Percentiles rank a stretch among this genome's conserved stretches.
These are phyloP conservation scores for Capsella bursapastoris DNA, from an alignment of 345 rosid species.

Conservation along the genomic window DNA sequence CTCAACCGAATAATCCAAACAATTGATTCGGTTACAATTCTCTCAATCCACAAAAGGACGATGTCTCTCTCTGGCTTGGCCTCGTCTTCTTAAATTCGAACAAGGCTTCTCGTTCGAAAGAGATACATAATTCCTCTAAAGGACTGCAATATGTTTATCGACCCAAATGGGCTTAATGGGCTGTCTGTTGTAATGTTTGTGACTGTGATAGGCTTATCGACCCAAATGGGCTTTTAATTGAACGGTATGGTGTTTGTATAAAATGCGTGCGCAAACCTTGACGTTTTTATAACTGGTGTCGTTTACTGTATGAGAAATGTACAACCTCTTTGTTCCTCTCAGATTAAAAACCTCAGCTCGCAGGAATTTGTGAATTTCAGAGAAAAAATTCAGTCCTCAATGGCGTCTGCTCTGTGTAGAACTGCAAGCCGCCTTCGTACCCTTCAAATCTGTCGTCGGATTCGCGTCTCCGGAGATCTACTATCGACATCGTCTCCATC, in stretches of 20 bases:
- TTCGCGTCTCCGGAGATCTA: slow-evolving; percentile 31
- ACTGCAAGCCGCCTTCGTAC: slow-evolving; percentile 49
- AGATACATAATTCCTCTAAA: slow-evolving; percentile 82
- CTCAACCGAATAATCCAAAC: neutral
- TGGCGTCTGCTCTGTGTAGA: slow-evolving; percentile 63
- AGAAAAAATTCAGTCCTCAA: slow-evolving; percentile 18
- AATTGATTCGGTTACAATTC: neutral
- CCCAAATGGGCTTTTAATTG: neutral
- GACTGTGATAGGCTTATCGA: neutral
- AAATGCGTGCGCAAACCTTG: neutral
- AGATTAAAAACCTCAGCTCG: slow-evolving; percentile 33
- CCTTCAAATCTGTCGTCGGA: slow-evolving; percentile 30
- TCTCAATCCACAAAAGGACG: slow-evolving; percentile 4
- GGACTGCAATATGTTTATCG: slow-evolving; percentile 75
- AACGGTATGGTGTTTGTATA: slow-evolving; percentile 14
- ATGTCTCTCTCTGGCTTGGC: neutral
- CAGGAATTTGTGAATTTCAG: too few relatives aligned
- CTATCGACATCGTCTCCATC: slow-evolving; percentile 26
- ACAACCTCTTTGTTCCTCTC: slow-evolving; percentile 21
- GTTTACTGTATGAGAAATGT: too few relatives aligned
- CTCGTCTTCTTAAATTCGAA: neutral
- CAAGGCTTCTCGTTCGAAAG: slow-evolving; percentile 19
- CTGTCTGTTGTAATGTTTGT: neutral
- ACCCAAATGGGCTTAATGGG: slow-evolving; percentile 8
- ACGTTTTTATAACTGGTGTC: neutral